Base-by-base conservation (phyloP, 768 basidiomycete genomes). In the Porphyrellus cyaneotinctus region DNA sequence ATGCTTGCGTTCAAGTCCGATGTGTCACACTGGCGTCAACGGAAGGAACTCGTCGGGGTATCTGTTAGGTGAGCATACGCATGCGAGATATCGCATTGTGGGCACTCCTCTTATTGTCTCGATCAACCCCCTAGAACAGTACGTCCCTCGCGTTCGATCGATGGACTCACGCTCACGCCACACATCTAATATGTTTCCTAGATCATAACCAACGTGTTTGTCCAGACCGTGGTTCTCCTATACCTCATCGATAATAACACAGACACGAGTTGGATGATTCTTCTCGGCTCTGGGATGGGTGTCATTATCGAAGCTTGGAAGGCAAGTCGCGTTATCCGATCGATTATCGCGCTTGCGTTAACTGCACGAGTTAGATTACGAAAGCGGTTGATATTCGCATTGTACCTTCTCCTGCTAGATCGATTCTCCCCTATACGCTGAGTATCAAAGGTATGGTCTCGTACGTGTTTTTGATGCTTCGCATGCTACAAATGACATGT, bases 261-360 rank as follows among this genome's bases (percentile, higher is more conserved):
- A 48, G 90, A 97, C 67, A 99, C 95, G 28, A 92, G 87, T 63
- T 95, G 91, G 88, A 97, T 97, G 91, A 97, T 98, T 69, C 79
- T 97, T 23, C 80, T 93, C 69, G 86, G 88, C 5, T 91, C 88
- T 50, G 91, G 89, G 11, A 80, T 84, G 67, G 88, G 91, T 38
- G 79, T 90, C 38, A 60, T 90, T 28, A 83, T 92, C 52, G 95
- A 97, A 71, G 93, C 91, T 2, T 97, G 94, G 95, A 97, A 97
- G 85, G 87, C 84, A 53, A 49, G 74, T 55, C 51, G 57, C 22
- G 22, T 55, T 48, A 41, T 23, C 49, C 33, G 22, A 24, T 38
- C 59, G 49, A 52, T 41, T 47, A 53, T 47, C 38, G 43, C 48
- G 43, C 47, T 61, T 52, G 48, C 24, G 39, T 49, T 59, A 50